Conservation (phyloP, 2,329 filamentous ascomycete genomes). For the Byssoonygena ceratinophila region DNA sequence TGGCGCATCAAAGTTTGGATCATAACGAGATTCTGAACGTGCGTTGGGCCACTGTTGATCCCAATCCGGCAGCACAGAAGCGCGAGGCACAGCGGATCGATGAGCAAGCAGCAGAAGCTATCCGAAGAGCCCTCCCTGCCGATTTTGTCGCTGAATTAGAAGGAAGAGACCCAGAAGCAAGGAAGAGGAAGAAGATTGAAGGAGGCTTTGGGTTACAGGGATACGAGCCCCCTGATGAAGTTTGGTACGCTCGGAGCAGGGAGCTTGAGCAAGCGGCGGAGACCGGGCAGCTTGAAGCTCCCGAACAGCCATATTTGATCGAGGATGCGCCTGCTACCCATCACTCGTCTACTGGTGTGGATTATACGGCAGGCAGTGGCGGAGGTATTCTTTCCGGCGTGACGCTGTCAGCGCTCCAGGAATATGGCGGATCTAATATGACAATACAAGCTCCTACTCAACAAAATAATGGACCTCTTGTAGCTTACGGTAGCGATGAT, state of each 20-base stretch:
- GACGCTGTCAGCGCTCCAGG: slow-evolving; percentile 68
- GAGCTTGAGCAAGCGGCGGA: slow-evolving; percentile 54
- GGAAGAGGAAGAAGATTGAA: slow-evolving; percentile 81
- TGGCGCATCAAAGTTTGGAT: slow-evolving; percentile 88
- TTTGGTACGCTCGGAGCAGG: slow-evolving; percentile 77
- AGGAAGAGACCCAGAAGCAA: slow-evolving; percentile 73
- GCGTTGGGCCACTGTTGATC: slow-evolving; percentile 91
- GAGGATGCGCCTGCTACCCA: slow-evolving; percentile 33
- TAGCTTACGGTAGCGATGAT: slow-evolving; percentile 82
- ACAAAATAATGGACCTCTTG: slow-evolving; percentile 55
- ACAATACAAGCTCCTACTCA: slow-evolving; percentile 37
- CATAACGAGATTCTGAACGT: slow-evolving; percentile 91
- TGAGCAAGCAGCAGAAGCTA: slow-evolving; percentile 91
- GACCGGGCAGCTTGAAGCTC: slow-evolving; percentile 46
- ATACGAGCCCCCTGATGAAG: slow-evolving; percentile 86
- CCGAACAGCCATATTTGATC: slow-evolving; percentile 37
- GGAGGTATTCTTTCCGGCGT: slow-evolving; percentile 68
- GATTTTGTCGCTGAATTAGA: slow-evolving; percentile 92
- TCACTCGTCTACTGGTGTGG: neutral
- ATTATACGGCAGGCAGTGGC: slow-evolving; percentile 24
- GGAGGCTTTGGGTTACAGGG: slow-evolving; percentile 79
- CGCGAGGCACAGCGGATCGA: slow-evolving; percentile 80
- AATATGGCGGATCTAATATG: slow-evolving; percentile 36
- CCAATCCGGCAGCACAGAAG: slow-evolving; percentile 89
- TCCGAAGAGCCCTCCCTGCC: slow-evolving; percentile 73